These are phyloP conservation scores for Trebouxia sp. DNA, from an alignment of 139 green algal species.

Conservation along the genomic window DNA sequence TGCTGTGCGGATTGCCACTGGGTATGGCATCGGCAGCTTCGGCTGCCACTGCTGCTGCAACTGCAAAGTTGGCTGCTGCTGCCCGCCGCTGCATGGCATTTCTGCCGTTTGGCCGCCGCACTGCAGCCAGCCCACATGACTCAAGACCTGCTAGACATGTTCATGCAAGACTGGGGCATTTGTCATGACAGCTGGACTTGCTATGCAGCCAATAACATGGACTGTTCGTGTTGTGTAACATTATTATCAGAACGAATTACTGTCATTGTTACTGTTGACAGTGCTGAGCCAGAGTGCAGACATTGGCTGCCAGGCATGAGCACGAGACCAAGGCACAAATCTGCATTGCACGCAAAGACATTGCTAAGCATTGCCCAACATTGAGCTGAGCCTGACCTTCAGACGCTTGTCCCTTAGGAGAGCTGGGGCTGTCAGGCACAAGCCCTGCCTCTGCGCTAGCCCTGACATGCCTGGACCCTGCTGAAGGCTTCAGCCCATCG, in stretches of 20 bases:
- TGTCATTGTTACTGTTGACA: no score
- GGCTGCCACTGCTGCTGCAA: constrained; percentile 14
- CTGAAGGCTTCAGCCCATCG: neutral
- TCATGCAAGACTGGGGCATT: no score
- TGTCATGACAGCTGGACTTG: no score
- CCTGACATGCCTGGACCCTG: neutral
- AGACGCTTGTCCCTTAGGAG: neutral
- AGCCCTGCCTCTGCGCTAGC: neutral
- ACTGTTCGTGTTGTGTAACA: no score
- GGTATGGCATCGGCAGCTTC: constrained; percentile 7
- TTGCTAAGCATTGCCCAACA: no score
- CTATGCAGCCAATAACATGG: no score
- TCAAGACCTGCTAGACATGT: neutral
- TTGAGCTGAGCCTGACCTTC: neutral
- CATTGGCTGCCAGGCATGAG: no score
- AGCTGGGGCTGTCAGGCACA: neutral
- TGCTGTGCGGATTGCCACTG: neutral
- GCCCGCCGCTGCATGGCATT: constrained; percentile 2
- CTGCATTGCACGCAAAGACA: no score
- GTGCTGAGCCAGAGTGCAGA: no score
- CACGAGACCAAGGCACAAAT: no score
- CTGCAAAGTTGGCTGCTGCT: constrained; percentile 24
- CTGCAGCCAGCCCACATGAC: neutral
- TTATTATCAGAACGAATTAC: no score
- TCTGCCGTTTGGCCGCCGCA: neutral